Percentiles rank a stretch among this genome's conserved stretches.
Evolutionary conservation across 108 stramenopile genomes (phyloP).

Genomic region (Epipyxis sp.): DNA sequence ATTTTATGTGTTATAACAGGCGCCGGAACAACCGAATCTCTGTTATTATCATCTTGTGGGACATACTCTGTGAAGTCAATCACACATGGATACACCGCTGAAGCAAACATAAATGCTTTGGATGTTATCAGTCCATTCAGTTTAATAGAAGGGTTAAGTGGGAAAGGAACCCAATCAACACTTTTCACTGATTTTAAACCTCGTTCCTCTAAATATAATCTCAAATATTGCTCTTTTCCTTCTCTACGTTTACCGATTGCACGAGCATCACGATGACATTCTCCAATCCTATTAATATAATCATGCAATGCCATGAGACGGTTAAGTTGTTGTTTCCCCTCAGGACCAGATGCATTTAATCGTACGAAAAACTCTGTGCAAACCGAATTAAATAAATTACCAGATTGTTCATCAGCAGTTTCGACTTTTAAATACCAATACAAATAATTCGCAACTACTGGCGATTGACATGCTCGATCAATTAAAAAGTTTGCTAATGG

Average conservation of each 20-base stretch:
- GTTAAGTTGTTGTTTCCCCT: constrained; percentile 28
- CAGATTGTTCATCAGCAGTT: constrained; percentile 65
- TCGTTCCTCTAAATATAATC: constrained; percentile 59
- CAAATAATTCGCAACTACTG: constrained; percentile 83
- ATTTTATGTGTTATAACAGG: constrained; percentile 51
- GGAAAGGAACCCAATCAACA: constrained; percentile 70
- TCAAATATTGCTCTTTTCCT: constrained; percentile 75
- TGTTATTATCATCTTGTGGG: not conserved
- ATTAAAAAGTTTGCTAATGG: constrained; percentile 86
- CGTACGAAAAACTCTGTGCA: constrained; percentile 64
- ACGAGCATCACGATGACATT: constrained; percentile 62
- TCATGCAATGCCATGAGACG: constrained; percentile 2
- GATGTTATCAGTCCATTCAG: constrained; percentile 54
- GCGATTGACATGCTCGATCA: constrained; percentile 74
- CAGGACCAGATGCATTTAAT: constrained; percentile 47
- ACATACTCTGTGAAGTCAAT: constrained; percentile 62
- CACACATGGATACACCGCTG: constrained; percentile 90
- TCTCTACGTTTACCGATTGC: constrained; percentile 71
- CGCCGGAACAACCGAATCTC: not conserved
- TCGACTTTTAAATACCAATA: constrained; percentile 91
- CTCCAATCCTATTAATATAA: not conserved
- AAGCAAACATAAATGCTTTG: constrained; percentile 77
- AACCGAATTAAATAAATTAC: constrained; percentile 70
- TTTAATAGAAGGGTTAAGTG: constrained; percentile 77
- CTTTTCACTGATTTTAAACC: constrained; percentile 24